Evolutionary conservation across 768 basidiomycete genomes (phyloP).

Genomic region (Rubroboletus satanas): DNA sequence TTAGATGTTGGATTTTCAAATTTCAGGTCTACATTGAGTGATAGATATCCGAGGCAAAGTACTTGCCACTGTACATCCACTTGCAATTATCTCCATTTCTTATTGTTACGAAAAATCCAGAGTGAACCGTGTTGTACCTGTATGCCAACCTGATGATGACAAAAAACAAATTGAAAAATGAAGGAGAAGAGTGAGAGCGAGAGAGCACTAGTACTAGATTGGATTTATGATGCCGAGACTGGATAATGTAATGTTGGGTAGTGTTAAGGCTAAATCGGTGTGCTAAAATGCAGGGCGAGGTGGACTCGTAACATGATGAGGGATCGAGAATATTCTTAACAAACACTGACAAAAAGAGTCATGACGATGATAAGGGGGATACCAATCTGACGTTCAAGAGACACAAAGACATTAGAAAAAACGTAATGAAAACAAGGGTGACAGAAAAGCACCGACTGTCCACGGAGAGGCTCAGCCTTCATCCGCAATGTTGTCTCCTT

Average conservation of each 20-base stretch:
- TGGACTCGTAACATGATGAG: slow-evolving; percentile 6
- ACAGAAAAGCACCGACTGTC: slow-evolving; percentile 11
- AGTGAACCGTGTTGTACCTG: slow-evolving; percentile 10
- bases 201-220: slow-evolving; percentile 23
- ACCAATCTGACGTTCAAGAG: not conserved
- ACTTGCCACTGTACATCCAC: not conserved
- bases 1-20: not conserved
- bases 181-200: not conserved
- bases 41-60: too few relatives aligned
- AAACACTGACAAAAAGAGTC: slow-evolving; percentile 6
- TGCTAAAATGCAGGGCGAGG: slow-evolving; percentile 19
- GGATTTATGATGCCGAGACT: slow-evolving; percentile 24
- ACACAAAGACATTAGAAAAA: not conserved
- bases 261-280: slow-evolving; percentile 9
- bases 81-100: slow-evolving; percentile 9
- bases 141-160: slow-evolving; percentile 17
- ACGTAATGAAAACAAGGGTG: not conserved
- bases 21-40: not conserved
- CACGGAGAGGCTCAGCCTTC: slow-evolving; percentile 32
- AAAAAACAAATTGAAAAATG: not conserved
- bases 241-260: slow-evolving; percentile 24
- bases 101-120: slow-evolving; percentile 10
- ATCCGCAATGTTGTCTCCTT: slow-evolving; percentile 15
- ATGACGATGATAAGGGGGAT: not conserved
- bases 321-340: slow-evolving; percentile 13